A percentile compares a stretch with the other conserved stretches of the same genome.
Conservation (phyloP, 495 filamentous ascomycete species). For the Trichoderma asperelloides region DNA sequence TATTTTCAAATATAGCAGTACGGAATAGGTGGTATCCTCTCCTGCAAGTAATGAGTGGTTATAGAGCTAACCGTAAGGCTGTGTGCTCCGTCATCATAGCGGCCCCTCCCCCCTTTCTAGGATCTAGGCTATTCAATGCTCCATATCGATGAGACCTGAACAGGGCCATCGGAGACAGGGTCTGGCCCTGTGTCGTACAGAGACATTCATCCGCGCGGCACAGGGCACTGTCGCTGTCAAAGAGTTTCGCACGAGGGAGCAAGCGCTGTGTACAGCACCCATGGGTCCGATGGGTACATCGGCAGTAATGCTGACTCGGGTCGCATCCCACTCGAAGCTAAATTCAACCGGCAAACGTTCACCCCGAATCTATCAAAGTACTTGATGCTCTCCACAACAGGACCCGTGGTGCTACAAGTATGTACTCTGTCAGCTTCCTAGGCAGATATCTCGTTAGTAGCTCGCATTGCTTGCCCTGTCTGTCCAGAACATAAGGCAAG, state of each 20-base stretch:
- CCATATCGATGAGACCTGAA: not conserved
- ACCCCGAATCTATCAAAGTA: no score
- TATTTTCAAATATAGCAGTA: not conserved
- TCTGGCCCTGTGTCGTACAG: not conserved
- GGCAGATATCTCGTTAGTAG: not conserved
- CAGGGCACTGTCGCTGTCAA: not conserved
- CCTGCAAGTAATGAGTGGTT: not conserved
- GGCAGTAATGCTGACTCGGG: not conserved
- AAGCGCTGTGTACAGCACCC: not conserved
- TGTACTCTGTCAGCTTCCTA: not conserved
- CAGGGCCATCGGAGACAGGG: not conserved
- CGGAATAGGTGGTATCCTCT: not conserved
- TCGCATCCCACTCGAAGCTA: not conserved
- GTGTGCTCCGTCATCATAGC: not conserved
- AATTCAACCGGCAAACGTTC: not conserved
- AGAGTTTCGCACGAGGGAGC: not conserved
- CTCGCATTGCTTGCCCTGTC: not conserved
- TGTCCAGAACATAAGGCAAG: not conserved
- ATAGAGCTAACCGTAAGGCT: constrained; percentile 4
- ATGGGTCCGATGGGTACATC: no score
- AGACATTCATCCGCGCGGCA: not conserved
- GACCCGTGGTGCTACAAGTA: not conserved
- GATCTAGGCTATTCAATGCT: not conserved
- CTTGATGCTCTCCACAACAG: not conserved
- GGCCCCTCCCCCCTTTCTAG: constrained; percentile 1